phyloP scores from a whole-genome alignment of 2,329 filamentous ascomycete species.

The Curvularia eragrostidis region DNA sequence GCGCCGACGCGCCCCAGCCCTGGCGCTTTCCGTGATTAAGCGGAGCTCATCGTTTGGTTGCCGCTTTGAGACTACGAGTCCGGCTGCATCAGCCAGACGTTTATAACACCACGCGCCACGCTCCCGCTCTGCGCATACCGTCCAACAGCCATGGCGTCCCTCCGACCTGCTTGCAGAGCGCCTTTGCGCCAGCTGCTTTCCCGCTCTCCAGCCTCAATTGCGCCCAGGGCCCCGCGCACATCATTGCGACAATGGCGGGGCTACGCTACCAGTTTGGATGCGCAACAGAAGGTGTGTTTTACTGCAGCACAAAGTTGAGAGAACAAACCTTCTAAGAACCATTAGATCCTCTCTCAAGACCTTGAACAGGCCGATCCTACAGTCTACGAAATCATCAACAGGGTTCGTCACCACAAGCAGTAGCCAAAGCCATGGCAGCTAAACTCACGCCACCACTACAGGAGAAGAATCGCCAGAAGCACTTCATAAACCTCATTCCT shows the following conservation, averaged over 20 bases:
- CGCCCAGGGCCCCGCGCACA: slow-evolving; percentile 38
- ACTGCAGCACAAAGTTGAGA: background rate
- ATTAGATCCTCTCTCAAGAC: slow-evolving; percentile 77
- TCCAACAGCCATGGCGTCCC: slow-evolving; percentile 49
- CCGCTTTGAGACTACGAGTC: slow-evolving; percentile 33
- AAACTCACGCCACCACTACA: slow-evolving; percentile 50
- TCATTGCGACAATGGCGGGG: slow-evolving; percentile 48
- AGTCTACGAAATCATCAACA: slow-evolving; percentile 88
- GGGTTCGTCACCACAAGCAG: slow-evolving; percentile 61
- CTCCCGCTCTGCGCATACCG: slow-evolving; percentile 18
- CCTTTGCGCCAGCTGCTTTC: slow-evolving; percentile 47
- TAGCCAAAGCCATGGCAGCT: slow-evolving; percentile 15
- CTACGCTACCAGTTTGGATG: slow-evolving; percentile 53
- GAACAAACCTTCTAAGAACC: slow-evolving; percentile 2
- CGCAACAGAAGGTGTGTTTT: slow-evolving; percentile 56
- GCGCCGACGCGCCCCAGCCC: slow-evolving; percentile 15
- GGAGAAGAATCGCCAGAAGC: slow-evolving; percentile 96
- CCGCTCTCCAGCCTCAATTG: slow-evolving; percentile 35
- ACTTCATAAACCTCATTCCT: slow-evolving; percentile 99
- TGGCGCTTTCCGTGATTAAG: slow-evolving; percentile 24
- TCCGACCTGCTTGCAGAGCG: slow-evolving; percentile 50
- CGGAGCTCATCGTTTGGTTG: slow-evolving; percentile 30
- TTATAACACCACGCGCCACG: slow-evolving; percentile 29
- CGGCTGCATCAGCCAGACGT: slow-evolving; percentile 23
- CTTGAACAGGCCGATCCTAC: slow-evolving; percentile 85